A percentile compares a stretch with the other conserved stretches of the same genome.
These are phyloP conservation scores for Aspergillus avenaceus DNA, from an alignment of 495 filamentous ascomycete species.

Conservation along the genomic window DNA sequence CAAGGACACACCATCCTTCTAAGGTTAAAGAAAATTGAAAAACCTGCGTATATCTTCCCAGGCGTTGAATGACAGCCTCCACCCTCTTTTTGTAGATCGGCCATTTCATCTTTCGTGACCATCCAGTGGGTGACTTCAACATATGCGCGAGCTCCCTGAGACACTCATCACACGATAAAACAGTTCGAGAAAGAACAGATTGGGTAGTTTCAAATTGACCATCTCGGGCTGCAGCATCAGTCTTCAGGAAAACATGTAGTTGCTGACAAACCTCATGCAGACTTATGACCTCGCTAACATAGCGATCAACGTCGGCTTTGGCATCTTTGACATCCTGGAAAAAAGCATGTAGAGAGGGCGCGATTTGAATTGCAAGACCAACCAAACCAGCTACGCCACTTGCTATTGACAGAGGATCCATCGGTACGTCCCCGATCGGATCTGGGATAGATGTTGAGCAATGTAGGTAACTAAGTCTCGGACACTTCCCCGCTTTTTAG, in stretches of 20 bases:
- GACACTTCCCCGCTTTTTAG: too few relatives aligned
- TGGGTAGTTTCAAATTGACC: neutral
- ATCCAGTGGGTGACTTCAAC: neutral
- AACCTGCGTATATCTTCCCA: neutral
- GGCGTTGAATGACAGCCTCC: neutral
- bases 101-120: neutral
- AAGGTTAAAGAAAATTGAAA: constrained; percentile 1
- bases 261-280: neutral
- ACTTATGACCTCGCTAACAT: neutral
- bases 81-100: neutral
- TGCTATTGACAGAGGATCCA: constrained; percentile 3
- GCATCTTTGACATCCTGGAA: neutral
- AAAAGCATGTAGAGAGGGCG: neutral
- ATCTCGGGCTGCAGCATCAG: neutral
- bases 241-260: neutral
- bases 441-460: too few relatives aligned
- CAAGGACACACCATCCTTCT: constrained; percentile 5
- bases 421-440: too few relatives aligned
- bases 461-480: too few relatives aligned
- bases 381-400: neutral
- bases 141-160: neutral
- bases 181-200: constrained; percentile 1
- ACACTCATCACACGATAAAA: neutral
- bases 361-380: constrained; percentile 2
- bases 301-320: neutral